Evolutionary conservation across 2,329 filamentous ascomycete species (phyloP), one percentile per base, ranked within the genome.

Genomic region (Hypoxylon sp.): DNA sequence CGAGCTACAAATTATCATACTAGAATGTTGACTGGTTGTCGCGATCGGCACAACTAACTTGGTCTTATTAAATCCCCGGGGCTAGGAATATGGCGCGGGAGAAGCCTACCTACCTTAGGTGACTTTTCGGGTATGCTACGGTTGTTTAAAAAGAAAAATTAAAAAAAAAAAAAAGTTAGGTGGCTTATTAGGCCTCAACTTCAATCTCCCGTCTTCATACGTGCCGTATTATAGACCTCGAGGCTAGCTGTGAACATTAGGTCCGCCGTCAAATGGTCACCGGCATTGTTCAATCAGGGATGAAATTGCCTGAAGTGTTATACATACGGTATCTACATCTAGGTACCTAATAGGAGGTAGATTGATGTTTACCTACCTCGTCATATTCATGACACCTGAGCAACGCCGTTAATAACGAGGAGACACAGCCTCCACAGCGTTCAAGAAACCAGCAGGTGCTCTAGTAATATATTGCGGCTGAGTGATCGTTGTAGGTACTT

Each of bases 61-160:
- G 17, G 40, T 20, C n/a, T 31, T 35, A n/a, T 33, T 11, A 20
- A 40, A 51, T 51, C 51, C 35, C 57, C 35, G 48, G 31, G 53
- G 25, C 48, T 60, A 60, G 33, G 22, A 46, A 54, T 25, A 56
- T 31, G 22, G 51, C 42, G 6, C 31, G 31, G 48, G 27, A 61
- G 40, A 58, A 46, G 11, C 33, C 14, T 42, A 40, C 13, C 14
- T 40, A 14, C 37, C 37, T 20, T 2, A 20, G 20, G 20, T 20
- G 20, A 2, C 20, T 20, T 20, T 20, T 20, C 20, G 20, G 20
- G 20, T 20, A 20, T 20, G 20, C 20, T 20, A 20, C 20, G 20
- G 20, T 20, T 20, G 20, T 20, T 20, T 1, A 20, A 20, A 20
- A 20, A 20, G 1, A 20, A 20, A 20, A 20, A n/a, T n/a, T 20